Evolutionary conservation across 305 asterid species (phyloP), one percentile per base, ranked within the genome.

Genomic region (Rubia balearica): DNA sequence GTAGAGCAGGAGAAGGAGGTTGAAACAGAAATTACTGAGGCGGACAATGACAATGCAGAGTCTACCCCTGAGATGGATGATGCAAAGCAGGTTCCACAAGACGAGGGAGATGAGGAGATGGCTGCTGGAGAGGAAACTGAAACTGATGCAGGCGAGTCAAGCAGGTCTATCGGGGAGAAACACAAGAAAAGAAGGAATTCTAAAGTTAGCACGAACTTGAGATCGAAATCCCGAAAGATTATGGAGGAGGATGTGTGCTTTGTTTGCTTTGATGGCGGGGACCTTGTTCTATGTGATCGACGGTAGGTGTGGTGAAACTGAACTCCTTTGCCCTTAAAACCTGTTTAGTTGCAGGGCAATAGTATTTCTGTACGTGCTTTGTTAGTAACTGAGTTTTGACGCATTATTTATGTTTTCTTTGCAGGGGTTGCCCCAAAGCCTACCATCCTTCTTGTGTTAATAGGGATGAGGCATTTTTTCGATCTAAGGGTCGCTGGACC

Each of bases 211-310:
- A 80, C 81, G n/a, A 74, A 72, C 64, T 75, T 87, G 46, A 94
- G 82, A 81, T 64, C 83, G 68, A 89, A 77, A 81, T 73, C 90
- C 61, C 83, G 77, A 84, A 89, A 88, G 85, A 68, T 78, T 1
- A 82, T 78, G 36, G 97, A 84, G 49, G 98, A 95, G 72, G 98
- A 95, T 76, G 98, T 95, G 71, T 95, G 99, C 79, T 91, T 95
- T 86, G 90, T 95, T 80, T 95, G 99, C 90, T 95, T 95, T 75
- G 98, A 95, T 81, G 99, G 99, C 64, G 99, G 99, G 66, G 88
- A 87, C 62, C 96, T 95, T n/a, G 92, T 91, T 71, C 81, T 95
- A 48, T 91, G 99, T 82, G 97, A 90, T 77, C 91, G 95, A 19
- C 85, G 98, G 99, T 95, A 80, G 77, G 82, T 43, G 78, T 69